Evolutionary conservation across 1,284 basidiomycete genomes (phyloP).

Genomic region (Anthracocystis panici-leucophaei): DNA sequence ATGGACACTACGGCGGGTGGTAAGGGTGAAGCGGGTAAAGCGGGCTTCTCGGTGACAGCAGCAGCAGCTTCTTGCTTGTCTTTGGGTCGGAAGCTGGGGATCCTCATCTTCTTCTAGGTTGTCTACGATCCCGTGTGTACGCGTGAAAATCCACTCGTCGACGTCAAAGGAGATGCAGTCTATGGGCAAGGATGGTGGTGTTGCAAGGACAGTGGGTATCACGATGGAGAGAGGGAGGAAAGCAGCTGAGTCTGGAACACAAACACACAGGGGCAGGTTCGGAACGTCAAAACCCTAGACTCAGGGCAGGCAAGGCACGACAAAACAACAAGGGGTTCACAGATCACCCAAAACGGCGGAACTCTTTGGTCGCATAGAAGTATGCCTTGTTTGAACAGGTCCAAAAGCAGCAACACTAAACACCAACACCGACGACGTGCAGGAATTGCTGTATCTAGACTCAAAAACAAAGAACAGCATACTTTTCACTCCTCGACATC

Average conservation of each 20-base stretch:
- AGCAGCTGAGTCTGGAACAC: background rate
- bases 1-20: background rate
- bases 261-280: too few relatives aligned
- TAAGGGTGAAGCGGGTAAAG: background rate
- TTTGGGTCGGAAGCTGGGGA: slow-evolving; percentile 22
- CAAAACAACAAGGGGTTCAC: slow-evolving; percentile 3
- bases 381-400: background rate
- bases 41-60: slow-evolving; percentile 14
- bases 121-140: background rate
- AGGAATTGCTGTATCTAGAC: background rate
- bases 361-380: background rate
- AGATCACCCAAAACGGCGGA: background rate
- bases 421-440: too few relatives aligned
- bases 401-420: too few relatives aligned
- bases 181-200: background rate
- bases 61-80: slow-evolving; percentile 14
- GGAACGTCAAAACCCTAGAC: too few relatives aligned
- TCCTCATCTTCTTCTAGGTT: slow-evolving; percentile 18
- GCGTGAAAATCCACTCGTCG: background rate
- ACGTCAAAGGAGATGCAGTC: too few relatives aligned
- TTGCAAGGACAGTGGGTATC: background rate
- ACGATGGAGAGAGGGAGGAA: background rate
- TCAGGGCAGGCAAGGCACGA: background rate
- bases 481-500: too few relatives aligned
- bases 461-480: too few relatives aligned